Evolutionary conservation across 2,329 filamentous ascomycete species (phyloP).

Genomic region (Keithomyces neogunnii): DNA sequence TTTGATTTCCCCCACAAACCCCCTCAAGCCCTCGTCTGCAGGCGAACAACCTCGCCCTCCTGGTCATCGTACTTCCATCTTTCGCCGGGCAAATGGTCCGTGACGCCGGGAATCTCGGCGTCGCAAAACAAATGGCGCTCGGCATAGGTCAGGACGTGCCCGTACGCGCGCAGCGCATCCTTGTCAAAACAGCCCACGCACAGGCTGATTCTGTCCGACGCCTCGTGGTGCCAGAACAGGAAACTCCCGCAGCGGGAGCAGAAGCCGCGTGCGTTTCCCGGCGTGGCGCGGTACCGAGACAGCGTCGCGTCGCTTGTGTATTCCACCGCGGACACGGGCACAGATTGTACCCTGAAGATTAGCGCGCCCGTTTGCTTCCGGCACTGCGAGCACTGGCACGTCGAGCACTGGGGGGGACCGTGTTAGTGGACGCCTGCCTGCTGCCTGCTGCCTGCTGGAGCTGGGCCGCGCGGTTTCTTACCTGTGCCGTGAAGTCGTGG

Average conservation of each 20-base stretch:
- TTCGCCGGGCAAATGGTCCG: slow-evolving; percentile 28
- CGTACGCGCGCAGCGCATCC: slow-evolving; percentile 31
- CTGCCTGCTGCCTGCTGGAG: not conserved
- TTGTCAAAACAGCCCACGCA: slow-evolving; percentile 37
- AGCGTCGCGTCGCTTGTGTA: slow-evolving; percentile 20
- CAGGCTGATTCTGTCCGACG: slow-evolving; percentile 30
- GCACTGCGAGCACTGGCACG: slow-evolving; percentile 49
- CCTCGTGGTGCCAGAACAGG: slow-evolving; percentile 22
- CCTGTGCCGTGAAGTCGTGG: slow-evolving; percentile 31
- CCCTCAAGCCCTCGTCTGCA: slow-evolving; percentile 1
- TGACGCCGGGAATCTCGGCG: slow-evolving; percentile 40
- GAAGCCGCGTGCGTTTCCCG: slow-evolving; percentile 34
- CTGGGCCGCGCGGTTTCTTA: not conserved
- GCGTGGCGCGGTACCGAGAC: slow-evolving; percentile 31
- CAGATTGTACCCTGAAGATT: slow-evolving; percentile 30
- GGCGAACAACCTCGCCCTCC: slow-evolving; percentile 15
- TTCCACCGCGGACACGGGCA: slow-evolving; percentile 23
- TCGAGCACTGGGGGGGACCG: slow-evolving; percentile 25
- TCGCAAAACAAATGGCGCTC: slow-evolving; percentile 31
- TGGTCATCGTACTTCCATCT: slow-evolving; percentile 14
- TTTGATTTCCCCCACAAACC: not conserved
- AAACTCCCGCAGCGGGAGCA: slow-evolving; percentile 40
- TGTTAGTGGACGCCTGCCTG: not conserved
- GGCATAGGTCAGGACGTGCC: slow-evolving; percentile 28
- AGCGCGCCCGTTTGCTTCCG: slow-evolving; percentile 42